Percentiles rank a stretch among this genome's conserved stretches.
These are phyloP conservation scores for Hortaea sp. DNA, from an alignment of 2,329 filamentous ascomycete species.

Conservation along the genomic window DNA sequence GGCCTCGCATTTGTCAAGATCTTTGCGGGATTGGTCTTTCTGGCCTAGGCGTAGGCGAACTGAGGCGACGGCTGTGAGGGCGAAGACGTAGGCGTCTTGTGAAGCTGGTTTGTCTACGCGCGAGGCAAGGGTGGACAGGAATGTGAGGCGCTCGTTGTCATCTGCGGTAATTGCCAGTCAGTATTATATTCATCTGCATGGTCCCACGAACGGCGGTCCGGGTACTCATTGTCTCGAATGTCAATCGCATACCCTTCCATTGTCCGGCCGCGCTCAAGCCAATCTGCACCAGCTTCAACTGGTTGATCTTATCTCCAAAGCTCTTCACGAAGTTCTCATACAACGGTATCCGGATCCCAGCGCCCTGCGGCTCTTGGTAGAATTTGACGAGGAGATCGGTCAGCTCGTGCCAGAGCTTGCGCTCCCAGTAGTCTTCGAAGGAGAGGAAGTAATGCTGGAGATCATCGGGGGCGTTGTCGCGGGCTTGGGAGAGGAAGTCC, in stretches of 20 bases:
- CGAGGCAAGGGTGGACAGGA: constrained; percentile 71
- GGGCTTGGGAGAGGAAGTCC: constrained; percentile 85
- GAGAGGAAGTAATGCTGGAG: constrained; percentile 78
- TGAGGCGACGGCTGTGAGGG: constrained; percentile 77
- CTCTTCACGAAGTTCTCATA: constrained; percentile 92
- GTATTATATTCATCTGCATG: constrained; percentile 1
- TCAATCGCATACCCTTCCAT: constrained; percentile 54
- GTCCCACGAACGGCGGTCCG: too few species aligned
- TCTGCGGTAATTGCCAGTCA: constrained; percentile 41
- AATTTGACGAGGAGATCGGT: constrained; percentile 80
- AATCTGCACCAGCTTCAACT: constrained; percentile 88
- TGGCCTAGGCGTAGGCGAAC: constrained; percentile 75
- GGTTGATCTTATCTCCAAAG: constrained; percentile 98
- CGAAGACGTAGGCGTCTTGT: constrained; percentile 92
- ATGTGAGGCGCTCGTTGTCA: constrained; percentile 73
- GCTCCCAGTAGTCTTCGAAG: constrained; percentile 96
- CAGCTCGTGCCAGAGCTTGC: constrained; percentile 98
- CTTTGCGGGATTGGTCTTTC: constrained; percentile 71
- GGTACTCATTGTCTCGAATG: too few species aligned
- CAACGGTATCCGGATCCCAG: constrained; percentile 72
- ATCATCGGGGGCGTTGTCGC: constrained; percentile 77
- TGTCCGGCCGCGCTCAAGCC: constrained; percentile 79
- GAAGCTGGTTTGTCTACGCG: constrained; percentile 88
- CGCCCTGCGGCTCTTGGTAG: constrained; percentile 75
- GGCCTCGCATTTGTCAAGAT: constrained; percentile 76